phyloP scores from a whole-genome alignment of 768 basidiomycete species.

The Pluteus cervinus region DNA sequence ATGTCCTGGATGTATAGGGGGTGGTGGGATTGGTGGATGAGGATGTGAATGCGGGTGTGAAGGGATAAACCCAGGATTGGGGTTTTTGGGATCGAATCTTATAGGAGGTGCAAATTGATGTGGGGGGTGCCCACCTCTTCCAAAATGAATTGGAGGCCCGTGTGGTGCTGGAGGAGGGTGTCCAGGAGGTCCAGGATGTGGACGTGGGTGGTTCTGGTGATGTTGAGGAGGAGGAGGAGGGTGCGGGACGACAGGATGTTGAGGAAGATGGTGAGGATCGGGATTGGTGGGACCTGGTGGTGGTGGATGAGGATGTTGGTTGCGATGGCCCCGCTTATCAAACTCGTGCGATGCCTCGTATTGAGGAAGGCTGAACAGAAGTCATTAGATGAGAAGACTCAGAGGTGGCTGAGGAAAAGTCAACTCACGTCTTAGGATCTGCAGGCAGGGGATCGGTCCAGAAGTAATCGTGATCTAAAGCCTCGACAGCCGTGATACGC shows the following conservation, averaged over 20 bases:
- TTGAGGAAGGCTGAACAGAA: slow-evolving; percentile 50
- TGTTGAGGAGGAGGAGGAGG: slow-evolving; percentile 14
- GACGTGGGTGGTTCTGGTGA: slow-evolving; percentile 9
- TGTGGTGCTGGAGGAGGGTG: slow-evolving; percentile 17
- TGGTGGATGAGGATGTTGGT: slow-evolving; percentile 18
- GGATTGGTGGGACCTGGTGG: slow-evolving; percentile 11
- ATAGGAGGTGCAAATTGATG: slow-evolving; percentile 24
- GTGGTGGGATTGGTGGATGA: slow-evolving; percentile 3
- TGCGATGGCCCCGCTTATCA: slow-evolving; percentile 64
- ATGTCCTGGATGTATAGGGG: slow-evolving; percentile 1
- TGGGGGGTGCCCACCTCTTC: slow-evolving; percentile 19
- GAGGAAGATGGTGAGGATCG: slow-evolving; percentile 16
- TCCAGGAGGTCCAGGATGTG: slow-evolving; percentile 11
- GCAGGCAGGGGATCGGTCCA: slow-evolving; percentile 88
- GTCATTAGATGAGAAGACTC: slow-evolving; percentile 1
- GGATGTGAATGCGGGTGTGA: slow-evolving; percentile 9
- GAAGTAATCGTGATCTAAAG: slow-evolving; percentile 91
- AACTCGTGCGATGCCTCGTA: slow-evolving; percentile 85
- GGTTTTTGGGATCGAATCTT: slow-evolving; percentile 24
- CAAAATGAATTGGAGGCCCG: slow-evolving; percentile 17
- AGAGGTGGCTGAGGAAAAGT: background rate
- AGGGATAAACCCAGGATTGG: slow-evolving; percentile 8
- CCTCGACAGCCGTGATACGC: slow-evolving; percentile 78
- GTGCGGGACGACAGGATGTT: slow-evolving; percentile 15
- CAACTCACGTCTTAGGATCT: slow-evolving; percentile 69